Evolutionary conservation across 169 alveolate species (phyloP).

Genomic region (Pseudocohnilembus persalinus): DNA sequence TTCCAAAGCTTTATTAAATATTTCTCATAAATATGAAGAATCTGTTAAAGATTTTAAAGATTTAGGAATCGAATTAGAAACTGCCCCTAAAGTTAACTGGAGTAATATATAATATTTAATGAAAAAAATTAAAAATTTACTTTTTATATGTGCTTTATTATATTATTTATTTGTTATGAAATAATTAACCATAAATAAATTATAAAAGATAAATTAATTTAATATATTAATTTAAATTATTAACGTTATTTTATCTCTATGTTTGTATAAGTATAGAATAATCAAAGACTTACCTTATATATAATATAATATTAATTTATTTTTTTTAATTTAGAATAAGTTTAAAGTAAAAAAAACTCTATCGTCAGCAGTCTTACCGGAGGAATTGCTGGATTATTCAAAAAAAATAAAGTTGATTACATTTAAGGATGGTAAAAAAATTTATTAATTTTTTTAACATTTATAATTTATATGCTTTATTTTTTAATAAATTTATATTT

Average conservation of each 20-base stretch:
- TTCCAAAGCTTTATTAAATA: conserved; percentile 93
- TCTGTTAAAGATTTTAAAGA: conserved; percentile 71
- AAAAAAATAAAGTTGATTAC: conserved; percentile 92
- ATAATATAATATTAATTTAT: too few relatives aligned
- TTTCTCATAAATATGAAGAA: conserved; percentile 91
- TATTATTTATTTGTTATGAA: background rate
- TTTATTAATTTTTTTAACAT: too few relatives aligned
- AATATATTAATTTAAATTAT: too few relatives aligned
- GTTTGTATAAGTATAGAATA: background rate
- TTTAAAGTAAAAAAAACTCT: conserved; percentile 24
- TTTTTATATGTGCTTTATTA: background rate
- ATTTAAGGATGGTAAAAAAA: conserved; percentile 73
- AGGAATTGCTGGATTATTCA: conserved; percentile 93
- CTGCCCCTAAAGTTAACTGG: conserved; percentile 69
- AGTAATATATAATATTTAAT: conserved; percentile 57
- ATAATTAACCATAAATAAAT: too few relatives aligned
- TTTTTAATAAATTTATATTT: background rate
- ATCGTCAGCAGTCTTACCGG: conserved; percentile 86
- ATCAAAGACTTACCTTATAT: background rate
- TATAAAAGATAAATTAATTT: too few relatives aligned
- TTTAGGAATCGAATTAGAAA: conserved; percentile 68
- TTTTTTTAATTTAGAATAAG: background rate
- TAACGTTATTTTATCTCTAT: background rate
- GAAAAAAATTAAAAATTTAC: too few relatives aligned
- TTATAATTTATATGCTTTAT: conserved; percentile 24